A percentile compares a stretch with the other conserved stretches of the same genome.
These are phyloP conservation scores for Tilletia caries DNA, from an alignment of 1,284 basidiomycete genomes.

Conservation along the genomic window DNA sequence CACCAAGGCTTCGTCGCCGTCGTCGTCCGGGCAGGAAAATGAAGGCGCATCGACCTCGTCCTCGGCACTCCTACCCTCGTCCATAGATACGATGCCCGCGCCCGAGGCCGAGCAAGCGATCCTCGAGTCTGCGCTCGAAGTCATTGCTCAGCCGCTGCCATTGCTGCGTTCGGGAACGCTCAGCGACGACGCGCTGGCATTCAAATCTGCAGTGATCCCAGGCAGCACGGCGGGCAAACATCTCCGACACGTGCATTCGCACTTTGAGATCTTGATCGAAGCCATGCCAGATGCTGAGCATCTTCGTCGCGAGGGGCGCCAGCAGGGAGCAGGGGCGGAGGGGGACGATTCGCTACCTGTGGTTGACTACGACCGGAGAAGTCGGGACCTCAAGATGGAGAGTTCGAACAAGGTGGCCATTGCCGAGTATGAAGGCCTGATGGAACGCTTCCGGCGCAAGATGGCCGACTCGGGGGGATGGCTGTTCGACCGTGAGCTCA, in stretches of 20 bases:
- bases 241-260: constrained; percentile 27
- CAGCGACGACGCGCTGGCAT: constrained; percentile 24
- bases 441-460: constrained; percentile 22
- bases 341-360: constrained; percentile 13
- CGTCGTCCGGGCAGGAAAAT: background rate
- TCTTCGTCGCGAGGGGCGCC: background rate
- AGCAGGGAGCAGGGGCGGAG: background rate
- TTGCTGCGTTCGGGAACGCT: constrained; percentile 29
- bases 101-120: constrained; percentile 32
- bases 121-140: constrained; percentile 35
- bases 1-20: constrained; percentile 7
- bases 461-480: constrained; percentile 26
- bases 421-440: constrained; percentile 29
- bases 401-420: constrained; percentile 27
- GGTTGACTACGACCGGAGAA: constrained; percentile 41
- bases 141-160: constrained; percentile 36
- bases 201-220: constrained; percentile 29
- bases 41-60: background rate
- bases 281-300: background rate
- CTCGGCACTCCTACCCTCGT: background rate
- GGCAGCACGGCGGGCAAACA: constrained; percentile 42
- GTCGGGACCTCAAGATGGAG: constrained; percentile 29
- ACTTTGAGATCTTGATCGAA: constrained; percentile 11
- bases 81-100: background rate
- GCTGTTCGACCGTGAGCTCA: constrained; percentile 19